These are phyloP conservation scores for Chrysoporthe deuterocubensis DNA, from an alignment of 2,329 filamentous ascomycete species.

Conservation along the genomic window DNA sequence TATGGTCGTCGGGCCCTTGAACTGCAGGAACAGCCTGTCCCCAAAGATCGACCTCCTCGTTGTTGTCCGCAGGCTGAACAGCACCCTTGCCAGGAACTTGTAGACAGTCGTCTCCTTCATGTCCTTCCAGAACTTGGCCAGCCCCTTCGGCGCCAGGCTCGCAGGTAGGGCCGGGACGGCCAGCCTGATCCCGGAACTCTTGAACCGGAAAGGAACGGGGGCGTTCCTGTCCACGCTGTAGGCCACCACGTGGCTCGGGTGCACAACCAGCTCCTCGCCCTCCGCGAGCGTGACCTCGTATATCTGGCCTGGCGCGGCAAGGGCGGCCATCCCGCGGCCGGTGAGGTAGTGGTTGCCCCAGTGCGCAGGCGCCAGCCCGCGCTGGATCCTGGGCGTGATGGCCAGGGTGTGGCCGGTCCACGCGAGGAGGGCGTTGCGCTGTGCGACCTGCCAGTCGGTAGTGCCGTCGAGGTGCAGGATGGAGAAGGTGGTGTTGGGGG, in stretches of 20 bases:
- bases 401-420: conserved; percentile 92
- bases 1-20: conserved; percentile 83
- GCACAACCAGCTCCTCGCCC: conserved; percentile 88
- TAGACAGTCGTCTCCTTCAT: conserved; percentile 75
- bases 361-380: conserved; percentile 75
- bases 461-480: conserved; percentile 90
- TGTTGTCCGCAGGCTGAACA: conserved; percentile 75
- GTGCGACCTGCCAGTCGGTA: conserved; percentile 91
- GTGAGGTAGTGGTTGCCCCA: conserved; percentile 93
- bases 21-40: conserved; percentile 88
- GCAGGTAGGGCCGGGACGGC: conserved; percentile 74
- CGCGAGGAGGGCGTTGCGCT: conserved; percentile 86
- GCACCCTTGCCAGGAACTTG: conserved; percentile 66
- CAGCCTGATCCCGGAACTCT: conserved; percentile 73
- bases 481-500: conserved; percentile 82
- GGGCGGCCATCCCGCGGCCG: conserved; percentile 81
- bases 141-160: conserved; percentile 62
- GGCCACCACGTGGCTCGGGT: conserved; percentile 89
- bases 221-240: conserved; percentile 77
- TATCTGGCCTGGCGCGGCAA: conserved; percentile 85
- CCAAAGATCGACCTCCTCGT: conserved; percentile 87
- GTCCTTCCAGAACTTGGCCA: conserved; percentile 70
- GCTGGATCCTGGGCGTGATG: conserved; percentile 76
- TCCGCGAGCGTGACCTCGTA: conserved; percentile 81
- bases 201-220: conserved; percentile 86